Evolutionary conservation across 2,329 filamentous ascomycete species (phyloP).

Genomic region (Ophiostoma sp.): DNA sequence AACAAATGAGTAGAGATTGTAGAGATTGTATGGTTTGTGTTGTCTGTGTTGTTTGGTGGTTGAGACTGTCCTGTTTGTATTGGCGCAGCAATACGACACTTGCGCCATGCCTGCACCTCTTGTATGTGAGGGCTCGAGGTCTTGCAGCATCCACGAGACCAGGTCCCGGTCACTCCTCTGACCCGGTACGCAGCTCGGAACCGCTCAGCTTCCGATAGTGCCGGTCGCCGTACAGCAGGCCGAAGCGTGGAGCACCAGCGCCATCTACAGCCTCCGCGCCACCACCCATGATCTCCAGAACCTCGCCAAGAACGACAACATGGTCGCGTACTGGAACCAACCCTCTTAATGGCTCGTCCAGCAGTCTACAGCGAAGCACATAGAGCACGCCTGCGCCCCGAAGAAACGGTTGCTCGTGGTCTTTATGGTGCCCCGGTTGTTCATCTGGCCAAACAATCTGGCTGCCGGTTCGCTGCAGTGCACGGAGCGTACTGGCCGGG

Average conservation of each 20-base stretch:
- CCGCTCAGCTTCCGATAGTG: conserved; percentile 47
- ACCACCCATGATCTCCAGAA: conserved; percentile 46
- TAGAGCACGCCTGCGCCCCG: conserved; percentile 55
- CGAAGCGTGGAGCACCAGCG: conserved; percentile 39
- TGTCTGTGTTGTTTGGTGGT: not conserved
- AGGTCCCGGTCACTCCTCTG: not conserved
- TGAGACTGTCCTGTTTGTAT: not conserved
- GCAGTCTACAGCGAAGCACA: conserved; percentile 40
- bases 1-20: not conserved
- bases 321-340: conserved; percentile 53
- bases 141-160: not conserved
- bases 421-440: conserved; percentile 36
- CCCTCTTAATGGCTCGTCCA: conserved; percentile 43
- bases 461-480: conserved; percentile 40
- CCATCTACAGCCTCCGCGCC: conserved; percentile 30
- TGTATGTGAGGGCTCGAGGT: not conserved
- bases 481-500: conserved; percentile 16
- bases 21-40: not conserved
- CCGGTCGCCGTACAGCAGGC: conserved; percentile 52
- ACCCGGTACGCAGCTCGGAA: not conserved
- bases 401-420: conserved; percentile 38
- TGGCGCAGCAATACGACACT: not conserved
- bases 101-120: not conserved
- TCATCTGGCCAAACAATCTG: conserved; percentile 27
- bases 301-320: conserved; percentile 54